Conservation (phyloP, 2,329 filamentous ascomycete genomes). For the Penicillium sp. region DNA sequence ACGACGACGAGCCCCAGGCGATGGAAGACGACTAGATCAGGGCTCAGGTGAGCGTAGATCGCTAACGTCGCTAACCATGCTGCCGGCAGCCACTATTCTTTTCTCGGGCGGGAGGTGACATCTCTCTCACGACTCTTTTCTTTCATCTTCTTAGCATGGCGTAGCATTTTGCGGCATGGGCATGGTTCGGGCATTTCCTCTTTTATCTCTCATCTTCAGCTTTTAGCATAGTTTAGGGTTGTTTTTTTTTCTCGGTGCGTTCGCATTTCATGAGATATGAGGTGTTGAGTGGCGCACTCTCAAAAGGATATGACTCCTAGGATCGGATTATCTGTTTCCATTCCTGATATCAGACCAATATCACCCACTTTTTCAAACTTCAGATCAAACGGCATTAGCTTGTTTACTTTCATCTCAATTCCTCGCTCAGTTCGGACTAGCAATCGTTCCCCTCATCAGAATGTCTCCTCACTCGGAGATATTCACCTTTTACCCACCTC, state of each 20-base stretch:
- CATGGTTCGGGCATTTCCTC: not conserved
- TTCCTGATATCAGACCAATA: not conserved
- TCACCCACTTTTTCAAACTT: not conserved
- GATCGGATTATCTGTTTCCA: too few species aligned
- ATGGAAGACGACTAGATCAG: conserved; percentile 8
- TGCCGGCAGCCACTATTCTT: not conserved
- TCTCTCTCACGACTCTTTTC: not conserved
- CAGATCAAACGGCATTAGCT: not conserved
- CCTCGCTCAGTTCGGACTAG: not conserved
- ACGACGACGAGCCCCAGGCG: conserved; percentile 28
- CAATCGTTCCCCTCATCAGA: not conserved
- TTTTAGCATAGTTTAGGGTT: not conserved
- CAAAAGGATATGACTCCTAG: too few species aligned
- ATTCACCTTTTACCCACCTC: not conserved
- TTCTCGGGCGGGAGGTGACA: not conserved
- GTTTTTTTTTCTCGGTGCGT: conserved; percentile 3
- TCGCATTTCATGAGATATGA: not conserved
- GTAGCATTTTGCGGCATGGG: conserved; percentile 10
- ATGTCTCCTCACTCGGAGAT: not conserved
- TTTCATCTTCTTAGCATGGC: conserved; percentile 5
- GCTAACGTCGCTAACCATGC: not conserved
- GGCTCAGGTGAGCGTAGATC: conserved; percentile 2
- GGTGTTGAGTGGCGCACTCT: not conserved
- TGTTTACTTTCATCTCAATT: not conserved
- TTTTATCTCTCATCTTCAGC: not conserved